Percentiles rank a stretch among this genome's conserved stretches.
Evolutionary conservation across 78 protist genomes (phyloP).

Genomic region (Pigoraptor vietnamica): DNA sequence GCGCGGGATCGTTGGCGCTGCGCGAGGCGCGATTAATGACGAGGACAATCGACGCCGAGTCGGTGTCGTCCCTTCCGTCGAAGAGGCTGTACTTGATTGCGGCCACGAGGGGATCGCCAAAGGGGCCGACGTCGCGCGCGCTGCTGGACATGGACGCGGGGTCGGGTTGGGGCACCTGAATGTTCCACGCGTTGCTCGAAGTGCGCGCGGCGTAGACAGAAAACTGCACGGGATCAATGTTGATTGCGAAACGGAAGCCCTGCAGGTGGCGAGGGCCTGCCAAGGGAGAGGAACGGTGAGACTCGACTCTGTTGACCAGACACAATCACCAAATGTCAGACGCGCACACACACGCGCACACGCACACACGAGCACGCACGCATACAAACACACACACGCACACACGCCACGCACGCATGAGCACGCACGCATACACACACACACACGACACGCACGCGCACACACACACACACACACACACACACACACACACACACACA

Average conservation of each 20-base stretch:
- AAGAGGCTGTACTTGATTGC: not conserved
- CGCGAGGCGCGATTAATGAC: not conserved
- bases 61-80: not conserved
- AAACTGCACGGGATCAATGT: constrained; percentile 9
- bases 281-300: too few relatives aligned
- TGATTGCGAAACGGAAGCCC: constrained; percentile 10
- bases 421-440: too few relatives aligned
- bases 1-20: too few relatives aligned
- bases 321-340: too few relatives aligned
- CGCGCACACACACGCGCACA: too few relatives aligned
- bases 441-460: too few relatives aligned
- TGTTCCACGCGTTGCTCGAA: not conserved
- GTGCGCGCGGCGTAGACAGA: not conserved
- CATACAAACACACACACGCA: too few relatives aligned
- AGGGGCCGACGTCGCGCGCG: not conserved
- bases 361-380: too few relatives aligned
- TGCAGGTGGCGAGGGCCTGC: not conserved
- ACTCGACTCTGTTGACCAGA: too few relatives aligned
- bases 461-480: too few relatives aligned
- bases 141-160: not conserved
- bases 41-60: not conserved
- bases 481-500: too few relatives aligned
- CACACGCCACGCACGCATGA: too few relatives aligned
- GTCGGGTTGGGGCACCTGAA: not conserved
- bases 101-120: not conserved